These are phyloP conservation scores for Limtongia smithiae DNA, from an alignment of 805 yeast species.

Conservation along the genomic window DNA sequence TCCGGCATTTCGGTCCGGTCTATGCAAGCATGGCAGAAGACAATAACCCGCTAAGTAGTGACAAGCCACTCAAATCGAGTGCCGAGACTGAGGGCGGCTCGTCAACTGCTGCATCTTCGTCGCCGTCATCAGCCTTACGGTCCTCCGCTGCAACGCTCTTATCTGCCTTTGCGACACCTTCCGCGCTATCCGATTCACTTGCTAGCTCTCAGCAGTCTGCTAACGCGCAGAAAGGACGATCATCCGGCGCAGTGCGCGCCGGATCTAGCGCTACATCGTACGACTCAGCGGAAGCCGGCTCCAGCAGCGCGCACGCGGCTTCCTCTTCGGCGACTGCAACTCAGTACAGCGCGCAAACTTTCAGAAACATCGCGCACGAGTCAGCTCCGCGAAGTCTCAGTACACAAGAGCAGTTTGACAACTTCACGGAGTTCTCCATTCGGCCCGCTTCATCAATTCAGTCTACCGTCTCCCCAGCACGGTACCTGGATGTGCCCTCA, in stretches of 20 bases:
- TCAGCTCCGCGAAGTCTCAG: no score
- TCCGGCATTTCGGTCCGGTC: no score
- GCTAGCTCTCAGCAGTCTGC: background rate
- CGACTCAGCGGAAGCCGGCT: background rate
- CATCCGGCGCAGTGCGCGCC: background rate
- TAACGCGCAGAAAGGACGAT: slow-evolving; percentile 4
- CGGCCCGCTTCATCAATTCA: no score
- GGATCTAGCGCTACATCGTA: no score
- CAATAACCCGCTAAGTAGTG: no score
- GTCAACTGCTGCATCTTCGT: background rate
- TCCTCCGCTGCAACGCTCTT: slow-evolving; percentile 13
- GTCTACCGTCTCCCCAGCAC: no score
- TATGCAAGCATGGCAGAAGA: no score
- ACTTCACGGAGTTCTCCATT: no score
- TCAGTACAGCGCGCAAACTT: background rate
- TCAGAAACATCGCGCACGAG: no score
- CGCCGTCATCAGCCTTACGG: slow-evolving; percentile 2
- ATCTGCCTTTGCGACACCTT: slow-evolving; percentile 14
- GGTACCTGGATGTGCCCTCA: background rate
- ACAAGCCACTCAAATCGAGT: slow-evolving; percentile 4
- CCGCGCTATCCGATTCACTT: slow-evolving; percentile 2
- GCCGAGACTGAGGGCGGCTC: slow-evolving; percentile 1
- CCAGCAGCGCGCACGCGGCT: background rate
- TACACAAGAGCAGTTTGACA: no score
- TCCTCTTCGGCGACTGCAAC: background rate